phyloP scores from a whole-genome alignment of 208 protist genomes.

The Angomonas deanei region DNA sequence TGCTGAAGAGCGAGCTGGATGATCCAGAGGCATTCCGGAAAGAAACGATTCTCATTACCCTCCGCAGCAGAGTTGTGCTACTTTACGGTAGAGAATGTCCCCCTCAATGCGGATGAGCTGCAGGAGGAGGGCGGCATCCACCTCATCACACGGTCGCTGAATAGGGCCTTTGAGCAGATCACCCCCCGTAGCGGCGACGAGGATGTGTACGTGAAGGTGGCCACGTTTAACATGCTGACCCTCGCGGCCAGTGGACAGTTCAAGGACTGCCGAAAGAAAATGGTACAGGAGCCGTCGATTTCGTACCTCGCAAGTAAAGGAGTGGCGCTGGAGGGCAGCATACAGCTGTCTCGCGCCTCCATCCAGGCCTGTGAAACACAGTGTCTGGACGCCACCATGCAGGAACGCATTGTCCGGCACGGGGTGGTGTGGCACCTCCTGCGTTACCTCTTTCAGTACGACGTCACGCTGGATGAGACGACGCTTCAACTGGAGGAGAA shows the following conservation, averaged over 20 bases:
- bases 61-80: conserved; percentile 86
- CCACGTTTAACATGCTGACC: conserved; percentile 68
- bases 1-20: conserved; percentile 68
- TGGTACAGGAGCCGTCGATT: conserved; percentile 44
- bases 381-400: conserved; percentile 51
- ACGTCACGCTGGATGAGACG: conserved; percentile 81
- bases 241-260: conserved; percentile 72
- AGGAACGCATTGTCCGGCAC: conserved; percentile 45
- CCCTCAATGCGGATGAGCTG: conserved; percentile 93
- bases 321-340: conserved; percentile 52
- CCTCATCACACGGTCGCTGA: conserved; percentile 55
- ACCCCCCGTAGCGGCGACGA: conserved; percentile 35
- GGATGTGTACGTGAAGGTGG: conserved; percentile 44
- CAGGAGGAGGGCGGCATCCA: conserved; percentile 88
- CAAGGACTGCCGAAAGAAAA: conserved; percentile 56
- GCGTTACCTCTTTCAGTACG: conserved; percentile 82
- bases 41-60: conserved; percentile 63
- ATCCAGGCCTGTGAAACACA: conserved; percentile 69
- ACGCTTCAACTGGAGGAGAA: conserved; percentile 43
- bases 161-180: conserved; percentile 72
- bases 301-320: conserved; percentile 52
- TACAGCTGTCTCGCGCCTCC: conserved; percentile 62
- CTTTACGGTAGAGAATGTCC: conserved; percentile 84
- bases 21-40: conserved; percentile 65
- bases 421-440: conserved; percentile 88